Conservation (phyloP, 2,329 filamentous ascomycete genomes). For the Neonectria hederae region DNA sequence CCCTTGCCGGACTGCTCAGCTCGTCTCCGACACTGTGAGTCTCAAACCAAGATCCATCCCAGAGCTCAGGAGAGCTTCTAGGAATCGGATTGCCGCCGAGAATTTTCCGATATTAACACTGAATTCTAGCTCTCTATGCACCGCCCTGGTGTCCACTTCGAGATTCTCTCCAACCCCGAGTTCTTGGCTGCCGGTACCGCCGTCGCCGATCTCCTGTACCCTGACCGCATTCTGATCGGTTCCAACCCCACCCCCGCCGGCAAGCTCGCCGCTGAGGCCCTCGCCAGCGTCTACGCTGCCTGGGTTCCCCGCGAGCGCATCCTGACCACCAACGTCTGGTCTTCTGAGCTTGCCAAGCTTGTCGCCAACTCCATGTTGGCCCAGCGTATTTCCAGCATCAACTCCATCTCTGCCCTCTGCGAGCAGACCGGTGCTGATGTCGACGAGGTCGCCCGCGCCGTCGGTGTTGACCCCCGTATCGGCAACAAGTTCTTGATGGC, state of each 20-base stretch:
- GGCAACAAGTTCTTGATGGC: slow-evolving; percentile 78
- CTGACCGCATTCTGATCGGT: slow-evolving; percentile 80
- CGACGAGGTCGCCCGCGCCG: slow-evolving; percentile 73
- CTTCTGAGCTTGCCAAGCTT: slow-evolving; percentile 81
- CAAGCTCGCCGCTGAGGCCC: slow-evolving; percentile 67
- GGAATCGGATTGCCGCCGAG: not conserved
- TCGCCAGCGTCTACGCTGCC: slow-evolving; percentile 72
- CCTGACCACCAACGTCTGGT: slow-evolving; percentile 78
- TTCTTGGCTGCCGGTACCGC: slow-evolving; percentile 83
- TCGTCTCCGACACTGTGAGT: slow-evolving; percentile 73
- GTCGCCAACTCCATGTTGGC: slow-evolving; percentile 84
- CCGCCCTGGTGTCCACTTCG: slow-evolving; percentile 72
- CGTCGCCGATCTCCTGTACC: slow-evolving; percentile 73
- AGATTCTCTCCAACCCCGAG: slow-evolving; percentile 83
- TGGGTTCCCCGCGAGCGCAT: slow-evolving; percentile 77
- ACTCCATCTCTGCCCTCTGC: slow-evolving; percentile 82
- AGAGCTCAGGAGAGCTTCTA: not conserved
- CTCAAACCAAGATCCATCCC: not conserved
- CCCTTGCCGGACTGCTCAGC: slow-evolving; percentile 77
- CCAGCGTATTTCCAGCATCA: slow-evolving; percentile 83
- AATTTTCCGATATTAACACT: slow-evolving; percentile 1
- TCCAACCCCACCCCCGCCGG: slow-evolving; percentile 70
- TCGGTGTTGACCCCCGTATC: slow-evolving; percentile 77
- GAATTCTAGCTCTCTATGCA: slow-evolving; percentile 61
- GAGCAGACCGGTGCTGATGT: slow-evolving; percentile 80